These are phyloP conservation scores for Zygosaccharomyces sapae DNA, from an alignment of 1,139 yeast species.

Conservation along the genomic window DNA sequence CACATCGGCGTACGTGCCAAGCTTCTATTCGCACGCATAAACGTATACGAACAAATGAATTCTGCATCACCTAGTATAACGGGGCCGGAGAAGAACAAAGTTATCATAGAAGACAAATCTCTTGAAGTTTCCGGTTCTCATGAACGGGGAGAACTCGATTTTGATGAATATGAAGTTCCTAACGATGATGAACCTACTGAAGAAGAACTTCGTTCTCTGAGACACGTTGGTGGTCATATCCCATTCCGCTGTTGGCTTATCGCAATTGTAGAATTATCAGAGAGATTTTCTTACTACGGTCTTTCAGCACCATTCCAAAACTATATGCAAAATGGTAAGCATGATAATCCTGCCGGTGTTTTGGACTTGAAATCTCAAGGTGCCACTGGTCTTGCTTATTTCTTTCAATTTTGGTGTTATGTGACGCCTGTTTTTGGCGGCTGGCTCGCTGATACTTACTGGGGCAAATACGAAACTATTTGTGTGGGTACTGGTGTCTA, in stretches of 20 bases:
- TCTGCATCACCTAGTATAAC: not conserved
- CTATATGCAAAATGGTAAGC: constrained; percentile 58
- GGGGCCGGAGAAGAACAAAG: not conserved
- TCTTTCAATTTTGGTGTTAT: constrained; percentile 81
- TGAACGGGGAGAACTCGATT: constrained; percentile 10
- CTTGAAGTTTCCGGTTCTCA: constrained; percentile 13
- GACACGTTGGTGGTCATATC: constrained; percentile 31
- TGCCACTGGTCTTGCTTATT: constrained; percentile 74
- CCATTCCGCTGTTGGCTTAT: constrained; percentile 57
- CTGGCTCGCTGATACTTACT: constrained; percentile 66
- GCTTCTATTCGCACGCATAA: no score
- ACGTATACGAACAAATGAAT: not conserved
- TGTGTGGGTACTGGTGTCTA: constrained; percentile 57
- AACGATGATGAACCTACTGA: constrained; percentile 28
- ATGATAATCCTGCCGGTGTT: constrained; percentile 51
- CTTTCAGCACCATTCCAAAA: constrained; percentile 72
- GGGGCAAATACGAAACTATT: constrained; percentile 71
- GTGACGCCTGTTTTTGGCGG: constrained; percentile 78
- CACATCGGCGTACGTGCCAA: not conserved
- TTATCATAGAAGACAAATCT: not conserved
- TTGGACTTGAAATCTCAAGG: constrained; percentile 57
- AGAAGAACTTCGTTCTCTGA: constrained; percentile 30
- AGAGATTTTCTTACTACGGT: constrained; percentile 80
- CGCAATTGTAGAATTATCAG: constrained; percentile 75
- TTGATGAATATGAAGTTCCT: constrained; percentile 2